A percentile compares a stretch with the other conserved stretches of the same genome.
Evolutionary conservation across 2,329 filamentous ascomycete genomes (phyloP).

Genomic region (Talaromyces sp.): DNA sequence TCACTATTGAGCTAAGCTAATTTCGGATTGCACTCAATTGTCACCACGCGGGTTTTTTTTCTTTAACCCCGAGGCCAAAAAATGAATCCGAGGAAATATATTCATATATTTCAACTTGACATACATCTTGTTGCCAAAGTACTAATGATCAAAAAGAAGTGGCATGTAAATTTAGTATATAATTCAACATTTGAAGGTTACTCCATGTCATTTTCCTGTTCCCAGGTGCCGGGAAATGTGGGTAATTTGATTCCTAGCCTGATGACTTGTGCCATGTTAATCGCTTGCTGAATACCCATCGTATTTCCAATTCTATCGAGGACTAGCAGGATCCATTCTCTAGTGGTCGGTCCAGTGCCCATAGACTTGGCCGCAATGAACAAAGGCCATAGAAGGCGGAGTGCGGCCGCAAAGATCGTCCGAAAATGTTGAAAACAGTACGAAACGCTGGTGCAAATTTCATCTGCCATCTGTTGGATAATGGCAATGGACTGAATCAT

Average conservation of each 20-base stretch:
- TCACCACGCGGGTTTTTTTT: neutral
- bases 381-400: slow-evolving; percentile 17
- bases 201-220: neutral
- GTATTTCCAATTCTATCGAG: neutral
- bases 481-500: neutral
- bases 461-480: neutral
- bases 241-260: neutral
- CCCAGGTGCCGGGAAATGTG: neutral
- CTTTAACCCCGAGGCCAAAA: neutral
- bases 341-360: neutral
- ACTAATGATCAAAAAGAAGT: neutral
- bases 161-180: neutral
- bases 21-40: too few species aligned
- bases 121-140: neutral
- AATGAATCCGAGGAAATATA: neutral
- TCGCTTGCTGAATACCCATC: neutral
- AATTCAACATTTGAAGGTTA: neutral
- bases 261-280: neutral
- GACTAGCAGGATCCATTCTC: neutral
- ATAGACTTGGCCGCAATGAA: slow-evolving; percentile 14
- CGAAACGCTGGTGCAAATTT: neutral
- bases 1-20: too few species aligned
- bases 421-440: slow-evolving; percentile 12
- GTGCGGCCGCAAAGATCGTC: slow-evolving; percentile 6
- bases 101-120: too few species aligned